Evolutionary conservation across 2,329 filamentous ascomycete species (phyloP).

Genomic region (Emergomyces pasteurianus): DNA sequence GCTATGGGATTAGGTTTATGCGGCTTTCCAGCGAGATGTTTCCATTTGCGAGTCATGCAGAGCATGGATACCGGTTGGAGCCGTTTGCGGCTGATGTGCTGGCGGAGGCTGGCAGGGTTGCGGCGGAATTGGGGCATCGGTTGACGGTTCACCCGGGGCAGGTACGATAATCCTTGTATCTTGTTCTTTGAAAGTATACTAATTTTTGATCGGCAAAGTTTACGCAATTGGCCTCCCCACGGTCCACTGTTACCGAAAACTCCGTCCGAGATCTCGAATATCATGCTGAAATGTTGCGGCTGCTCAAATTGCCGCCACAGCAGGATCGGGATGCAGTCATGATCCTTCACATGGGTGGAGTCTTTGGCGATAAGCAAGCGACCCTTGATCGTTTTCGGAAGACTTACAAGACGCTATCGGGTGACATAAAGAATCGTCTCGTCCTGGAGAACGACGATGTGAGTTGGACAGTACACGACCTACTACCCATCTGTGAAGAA

Average conservation of each 20-base stretch:
- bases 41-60: constrained; percentile 79
- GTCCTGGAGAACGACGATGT: constrained; percentile 95
- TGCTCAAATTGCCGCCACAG: constrained; percentile 66
- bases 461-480: constrained; percentile 79
- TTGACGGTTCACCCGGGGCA: constrained; percentile 85
- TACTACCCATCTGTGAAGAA: constrained; percentile 82
- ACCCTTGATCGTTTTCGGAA: constrained; percentile 66
- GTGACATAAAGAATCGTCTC: constrained; percentile 62
- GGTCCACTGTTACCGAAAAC: constrained; percentile 61
- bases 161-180: constrained; percentile 20
- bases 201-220: constrained; percentile 41
- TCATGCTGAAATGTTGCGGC: constrained; percentile 70
- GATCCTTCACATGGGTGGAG: constrained; percentile 87
- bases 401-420: constrained; percentile 57
- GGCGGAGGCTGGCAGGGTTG: constrained; percentile 62
- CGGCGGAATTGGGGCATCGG: constrained; percentile 67
- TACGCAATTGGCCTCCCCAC: constrained; percentile 79
- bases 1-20: constrained; percentile 85
- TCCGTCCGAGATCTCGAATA: constrained; percentile 75
- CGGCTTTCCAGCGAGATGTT: constrained; percentile 93
- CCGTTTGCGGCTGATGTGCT: constrained; percentile 72
- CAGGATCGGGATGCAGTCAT: constrained; percentile 78
- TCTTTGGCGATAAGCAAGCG: constrained; percentile 73
- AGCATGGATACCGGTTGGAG: constrained; percentile 73
- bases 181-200: neutral